Base-by-base conservation (phyloP, 2,329 filamentous ascomycete species). In the Arthrobotrys conoides region DNA sequence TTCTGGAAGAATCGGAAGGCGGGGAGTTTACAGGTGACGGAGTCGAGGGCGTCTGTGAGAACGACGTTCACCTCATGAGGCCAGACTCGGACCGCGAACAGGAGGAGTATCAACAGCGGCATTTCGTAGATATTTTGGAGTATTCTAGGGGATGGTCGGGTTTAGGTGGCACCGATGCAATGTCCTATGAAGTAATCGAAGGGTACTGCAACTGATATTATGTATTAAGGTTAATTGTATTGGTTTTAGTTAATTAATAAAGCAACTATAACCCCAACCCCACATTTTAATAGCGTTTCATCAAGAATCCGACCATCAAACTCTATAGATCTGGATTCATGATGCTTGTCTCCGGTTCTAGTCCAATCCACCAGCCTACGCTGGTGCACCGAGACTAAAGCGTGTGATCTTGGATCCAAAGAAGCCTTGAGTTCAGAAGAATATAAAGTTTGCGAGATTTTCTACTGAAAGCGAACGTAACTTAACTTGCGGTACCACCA, bases 1-100 rank as follows among this genome's bases (percentile, higher is more conserved):
- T 78, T 69, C 24, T 55, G 75, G 20, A 30, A 78, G 20, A 78
- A 72, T 14, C 75, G 53, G 20, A 78, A 78, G 14, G 68, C 68
- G 5, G 68, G 68, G 20, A 44, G 8, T 55, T 78, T 41, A 55
- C 68, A 78, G 9, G 46, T 72, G 20, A 49, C 18, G 5, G 75
- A 78, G 36, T n/a, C 18, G 18, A 68, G 44, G 22, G 22, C 22
- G n/a, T 71, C 61, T 2, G 61, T 63, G 9, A 65, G 53, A 18
- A 55, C n/a, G 22, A 67, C 38, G 10, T 55, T 63, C 9, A 27
- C 30, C 5, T 71, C 68, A 12, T 69, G 63, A n/a, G 61, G 16
- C 16, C 14, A 44, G 5, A 41, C 14, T 9, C n/a, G 33, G 12
- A 3, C 18, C 14, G 14, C 53, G 12, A 67, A 44, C 16, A 77